phyloP scores from a whole-genome alignment of 164 flowering plant genomes.

The Berberis thunbergii region DNA sequence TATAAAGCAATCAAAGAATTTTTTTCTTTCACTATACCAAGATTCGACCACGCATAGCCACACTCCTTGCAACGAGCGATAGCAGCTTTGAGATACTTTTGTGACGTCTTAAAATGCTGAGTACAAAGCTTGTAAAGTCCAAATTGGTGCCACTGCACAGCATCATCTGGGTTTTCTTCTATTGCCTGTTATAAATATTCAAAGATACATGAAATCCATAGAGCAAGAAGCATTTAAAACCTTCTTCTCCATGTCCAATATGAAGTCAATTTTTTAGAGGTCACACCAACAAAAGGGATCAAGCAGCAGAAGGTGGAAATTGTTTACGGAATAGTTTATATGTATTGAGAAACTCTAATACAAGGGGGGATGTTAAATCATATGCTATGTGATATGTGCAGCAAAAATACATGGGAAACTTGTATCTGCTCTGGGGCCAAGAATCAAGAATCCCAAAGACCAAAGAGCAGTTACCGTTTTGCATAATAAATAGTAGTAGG shows the following conservation, averaged over 20 bases:
- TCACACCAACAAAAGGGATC: background rate
- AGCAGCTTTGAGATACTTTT: constrained; percentile 78
- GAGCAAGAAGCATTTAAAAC: background rate
- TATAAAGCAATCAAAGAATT: background rate
- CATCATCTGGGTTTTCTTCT: constrained; percentile 28
- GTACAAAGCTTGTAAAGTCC: constrained; percentile 82
- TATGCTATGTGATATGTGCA: too few species aligned
- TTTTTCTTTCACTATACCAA: constrained; percentile 35
- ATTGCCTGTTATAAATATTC: constrained; percentile 45
- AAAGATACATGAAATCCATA: background rate
- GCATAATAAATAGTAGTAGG: background rate
- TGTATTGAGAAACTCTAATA: too few species aligned
- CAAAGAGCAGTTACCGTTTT: too few species aligned
- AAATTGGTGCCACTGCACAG: constrained; percentile 77
- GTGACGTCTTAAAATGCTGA: constrained; percentile 47
- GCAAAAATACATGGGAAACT: too few species aligned
- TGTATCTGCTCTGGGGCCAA: too few species aligned
- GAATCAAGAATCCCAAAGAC: too few species aligned
- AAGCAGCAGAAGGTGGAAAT: too few species aligned
- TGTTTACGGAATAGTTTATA: too few species aligned
- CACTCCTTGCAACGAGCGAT: constrained; percentile 47
- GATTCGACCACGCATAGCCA: constrained; percentile 85
- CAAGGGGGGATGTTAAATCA: too few species aligned
- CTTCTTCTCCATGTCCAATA: background rate
- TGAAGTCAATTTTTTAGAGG: background rate